phyloP scores from a whole-genome alignment of 2,329 filamentous ascomycete species.

The Trichoderma polysporum region DNA sequence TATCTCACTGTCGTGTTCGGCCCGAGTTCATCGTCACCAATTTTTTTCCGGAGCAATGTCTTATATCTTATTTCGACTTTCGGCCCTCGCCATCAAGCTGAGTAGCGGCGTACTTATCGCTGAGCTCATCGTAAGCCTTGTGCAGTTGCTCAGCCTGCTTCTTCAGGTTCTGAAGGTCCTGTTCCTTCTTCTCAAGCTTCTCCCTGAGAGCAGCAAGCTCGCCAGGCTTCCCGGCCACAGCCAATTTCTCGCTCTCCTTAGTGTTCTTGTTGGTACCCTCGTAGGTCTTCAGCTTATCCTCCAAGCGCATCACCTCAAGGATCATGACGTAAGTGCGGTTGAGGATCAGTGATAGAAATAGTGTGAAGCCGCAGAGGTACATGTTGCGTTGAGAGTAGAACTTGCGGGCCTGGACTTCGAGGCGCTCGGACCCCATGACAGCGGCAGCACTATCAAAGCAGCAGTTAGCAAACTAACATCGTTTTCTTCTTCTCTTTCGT shows the following conservation, averaged over 20 bases:
- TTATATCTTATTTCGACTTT: conserved; percentile 47
- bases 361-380: conserved; percentile 99
- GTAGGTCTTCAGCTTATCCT: conserved; percentile 84
- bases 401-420: conserved; percentile 98
- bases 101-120: conserved; percentile 72
- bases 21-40: neutral
- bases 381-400: conserved; percentile 99
- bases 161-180: conserved; percentile 83
- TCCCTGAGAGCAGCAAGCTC: conserved; percentile 70
- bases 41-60: neutral
- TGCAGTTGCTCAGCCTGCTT: conserved; percentile 85
- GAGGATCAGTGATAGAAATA: conserved; percentile 97
- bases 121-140: conserved; percentile 81
- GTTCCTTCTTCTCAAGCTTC: conserved; percentile 76
- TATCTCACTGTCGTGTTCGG: neutral
- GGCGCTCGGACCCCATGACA: conserved; percentile 86
- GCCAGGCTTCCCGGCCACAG: conserved; percentile 69
- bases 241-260: conserved; percentile 71
- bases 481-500: neutral
- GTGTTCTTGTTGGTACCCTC: conserved; percentile 57
- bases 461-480: conserved; percentile 24
- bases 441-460: conserved; percentile 47
- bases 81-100: conserved; percentile 51
- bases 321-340: conserved; percentile 99
- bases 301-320: conserved; percentile 82